These are phyloP conservation scores for Solanum lycopersicoides DNA, from an alignment of 257 asterid genomes.

Conservation along the genomic window DNA sequence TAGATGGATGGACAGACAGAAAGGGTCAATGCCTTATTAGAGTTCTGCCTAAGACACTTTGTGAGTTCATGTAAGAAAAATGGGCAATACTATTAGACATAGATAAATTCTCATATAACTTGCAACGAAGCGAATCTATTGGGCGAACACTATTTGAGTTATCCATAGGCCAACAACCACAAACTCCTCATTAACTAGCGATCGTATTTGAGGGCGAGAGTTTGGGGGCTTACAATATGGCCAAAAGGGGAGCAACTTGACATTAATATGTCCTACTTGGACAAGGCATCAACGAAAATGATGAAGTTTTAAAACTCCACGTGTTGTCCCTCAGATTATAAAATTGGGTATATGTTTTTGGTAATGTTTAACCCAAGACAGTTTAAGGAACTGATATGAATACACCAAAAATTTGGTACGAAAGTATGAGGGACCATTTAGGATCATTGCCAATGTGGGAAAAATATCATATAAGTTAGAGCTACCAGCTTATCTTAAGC, in stretches of 20 bases:
- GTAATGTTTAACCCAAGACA: neutral
- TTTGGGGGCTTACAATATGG: neutral
- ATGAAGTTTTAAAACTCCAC: neutral
- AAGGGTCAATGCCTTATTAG: neutral
- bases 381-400: neutral
- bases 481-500: neutral
- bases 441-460: neutral
- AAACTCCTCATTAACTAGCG: neutral
- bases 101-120: neutral
- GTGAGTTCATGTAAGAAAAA: neutral
- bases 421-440: neutral
- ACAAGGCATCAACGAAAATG: neutral
- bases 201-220: too few species aligned
- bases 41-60: neutral
- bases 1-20: neutral
- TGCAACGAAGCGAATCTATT: too few species aligned
- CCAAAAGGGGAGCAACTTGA: neutral
- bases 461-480: neutral
- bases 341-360: neutral
- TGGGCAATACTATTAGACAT: neutral
- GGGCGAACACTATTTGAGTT: neutral
- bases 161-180: neutral
- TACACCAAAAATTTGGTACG: neutral
- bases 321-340: neutral
- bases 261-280: neutral